A percentile compares a stretch with the other conserved stretches of the same genome.
Conservation (phyloP, 1,284 basidiomycete genomes). For the Neonothopanus nambi region DNA sequence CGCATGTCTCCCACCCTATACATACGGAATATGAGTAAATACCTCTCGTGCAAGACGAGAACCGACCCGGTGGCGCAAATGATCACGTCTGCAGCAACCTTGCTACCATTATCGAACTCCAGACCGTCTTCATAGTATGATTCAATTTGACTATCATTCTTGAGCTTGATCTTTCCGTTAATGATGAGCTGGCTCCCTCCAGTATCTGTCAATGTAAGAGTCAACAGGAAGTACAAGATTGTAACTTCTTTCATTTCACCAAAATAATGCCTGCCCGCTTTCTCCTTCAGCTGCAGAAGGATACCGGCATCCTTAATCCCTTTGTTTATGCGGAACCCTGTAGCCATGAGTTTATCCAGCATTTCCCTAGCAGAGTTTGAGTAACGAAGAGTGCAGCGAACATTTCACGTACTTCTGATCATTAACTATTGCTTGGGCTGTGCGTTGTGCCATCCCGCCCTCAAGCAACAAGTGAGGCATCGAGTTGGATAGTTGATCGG, state of each 20-base stretch:
- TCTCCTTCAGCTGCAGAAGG: constrained; percentile 29
- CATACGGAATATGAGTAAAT: neutral
- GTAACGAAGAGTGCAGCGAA: neutral
- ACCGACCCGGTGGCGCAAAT: constrained; percentile 61
- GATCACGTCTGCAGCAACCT: constrained; percentile 62
- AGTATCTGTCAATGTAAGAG: constrained; percentile 55
- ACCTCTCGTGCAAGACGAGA: constrained; percentile 2
- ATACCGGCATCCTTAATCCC: constrained; percentile 33
- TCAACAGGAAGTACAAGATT: constrained; percentile 28
- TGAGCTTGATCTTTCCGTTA: constrained; percentile 71
- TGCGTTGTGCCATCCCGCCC: constrained; percentile 26
- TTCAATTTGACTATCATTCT: constrained; percentile 57
- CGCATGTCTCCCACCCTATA: constrained; percentile 21
- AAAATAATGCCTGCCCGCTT: constrained; percentile 45
- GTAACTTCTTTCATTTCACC: constrained; percentile 35
- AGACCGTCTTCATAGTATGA: constrained; percentile 52
- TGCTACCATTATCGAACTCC: constrained; percentile 63
- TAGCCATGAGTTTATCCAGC: constrained; percentile 29
- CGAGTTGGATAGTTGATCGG: constrained; percentile 50
- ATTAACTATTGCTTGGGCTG: constrained; percentile 20
- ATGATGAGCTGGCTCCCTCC: constrained; percentile 65
- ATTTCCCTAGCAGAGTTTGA: constrained; percentile 25
- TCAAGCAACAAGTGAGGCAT: constrained; percentile 43
- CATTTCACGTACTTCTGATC: constrained; percentile 16
- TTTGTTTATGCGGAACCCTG: constrained; percentile 30